Conservation (phyloP, 2,329 filamentous ascomycete species). For the Eutypa lata region DNA sequence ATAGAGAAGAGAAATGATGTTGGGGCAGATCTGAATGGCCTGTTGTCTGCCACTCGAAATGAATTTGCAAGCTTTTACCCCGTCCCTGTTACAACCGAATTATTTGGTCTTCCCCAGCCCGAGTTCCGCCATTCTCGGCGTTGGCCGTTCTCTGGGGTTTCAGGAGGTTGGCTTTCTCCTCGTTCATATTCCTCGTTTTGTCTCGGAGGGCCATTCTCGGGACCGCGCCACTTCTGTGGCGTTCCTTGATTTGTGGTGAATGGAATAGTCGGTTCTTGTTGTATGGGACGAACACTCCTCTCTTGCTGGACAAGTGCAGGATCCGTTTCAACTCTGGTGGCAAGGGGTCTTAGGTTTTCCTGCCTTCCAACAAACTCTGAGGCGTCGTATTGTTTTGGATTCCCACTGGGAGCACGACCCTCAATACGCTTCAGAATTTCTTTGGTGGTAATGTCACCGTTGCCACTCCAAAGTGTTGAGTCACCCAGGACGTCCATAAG, state of each 20-base stretch:
- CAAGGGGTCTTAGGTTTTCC: slow-evolving; percentile 56
- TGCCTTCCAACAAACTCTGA: slow-evolving; percentile 55
- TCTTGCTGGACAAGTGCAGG: slow-evolving; percentile 80
- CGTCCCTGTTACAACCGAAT: slow-evolving; percentile 47
- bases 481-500: slow-evolving; percentile 84
- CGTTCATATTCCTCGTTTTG: slow-evolving; percentile 44
- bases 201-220: slow-evolving; percentile 42
- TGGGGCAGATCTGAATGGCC: neutral
- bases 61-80: slow-evolving; percentile 23
- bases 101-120: slow-evolving; percentile 48
- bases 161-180: slow-evolving; percentile 36
- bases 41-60: slow-evolving; percentile 10
- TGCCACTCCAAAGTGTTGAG: slow-evolving; percentile 74
- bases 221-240: slow-evolving; percentile 47
- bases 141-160: slow-evolving; percentile 39
- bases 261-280: slow-evolving; percentile 51
- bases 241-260: slow-evolving; percentile 42
- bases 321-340: slow-evolving; percentile 78
- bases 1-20: neutral
- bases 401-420: slow-evolving; percentile 57
- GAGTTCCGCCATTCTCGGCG: slow-evolving; percentile 58
- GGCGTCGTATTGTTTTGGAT: slow-evolving; percentile 58
- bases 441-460: slow-evolving; percentile 88
- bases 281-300: slow-evolving; percentile 76
- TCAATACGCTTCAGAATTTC: slow-evolving; percentile 94